Evolutionary conservation across 1,284 basidiomycete species (phyloP).

Genomic region (Amylostereum areolatum): DNA sequence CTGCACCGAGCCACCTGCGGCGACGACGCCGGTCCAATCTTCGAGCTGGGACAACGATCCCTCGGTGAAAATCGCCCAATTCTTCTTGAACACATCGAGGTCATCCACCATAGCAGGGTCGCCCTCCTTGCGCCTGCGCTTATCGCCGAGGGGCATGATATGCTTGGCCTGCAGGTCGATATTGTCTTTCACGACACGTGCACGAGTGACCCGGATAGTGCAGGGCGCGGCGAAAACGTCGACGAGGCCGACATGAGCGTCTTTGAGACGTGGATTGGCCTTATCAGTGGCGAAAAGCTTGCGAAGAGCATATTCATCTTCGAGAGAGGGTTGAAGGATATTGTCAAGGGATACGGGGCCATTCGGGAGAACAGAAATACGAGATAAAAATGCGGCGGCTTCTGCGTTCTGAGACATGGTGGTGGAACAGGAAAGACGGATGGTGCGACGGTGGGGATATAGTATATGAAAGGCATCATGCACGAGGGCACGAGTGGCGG

Average conservation of each 20-base stretch:
- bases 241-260: slow-evolving; percentile 49
- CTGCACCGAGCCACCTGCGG: slow-evolving; percentile 51
- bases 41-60: slow-evolving; percentile 39
- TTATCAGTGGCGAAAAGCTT: slow-evolving; percentile 49
- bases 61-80: slow-evolving; percentile 45
- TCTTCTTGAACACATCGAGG: slow-evolving; percentile 43
- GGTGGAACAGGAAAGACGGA: too few relatives aligned
- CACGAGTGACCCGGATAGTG: slow-evolving; percentile 36
- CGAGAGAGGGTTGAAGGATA: not conserved
- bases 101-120: slow-evolving; percentile 32
- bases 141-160: not conserved
- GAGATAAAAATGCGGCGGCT: not conserved
- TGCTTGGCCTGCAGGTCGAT: not conserved
- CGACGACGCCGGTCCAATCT: slow-evolving; percentile 51
- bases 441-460: too few relatives aligned
- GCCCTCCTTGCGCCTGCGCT: not conserved
- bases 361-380: not conserved
- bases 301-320: slow-evolving; percentile 38
- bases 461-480: too few relatives aligned
- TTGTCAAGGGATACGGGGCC: not conserved
- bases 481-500: too few relatives aligned
- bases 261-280: slow-evolving; percentile 32
- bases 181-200: slow-evolving; percentile 20
- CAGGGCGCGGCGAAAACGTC: slow-evolving; percentile 45
- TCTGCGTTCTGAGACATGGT: slow-evolving; percentile 13